Percentiles rank a stretch among this genome's conserved stretches.
phyloP scores from a whole-genome alignment of 164 flowering plant species.

The Chloranthus sessilifolius region DNA sequence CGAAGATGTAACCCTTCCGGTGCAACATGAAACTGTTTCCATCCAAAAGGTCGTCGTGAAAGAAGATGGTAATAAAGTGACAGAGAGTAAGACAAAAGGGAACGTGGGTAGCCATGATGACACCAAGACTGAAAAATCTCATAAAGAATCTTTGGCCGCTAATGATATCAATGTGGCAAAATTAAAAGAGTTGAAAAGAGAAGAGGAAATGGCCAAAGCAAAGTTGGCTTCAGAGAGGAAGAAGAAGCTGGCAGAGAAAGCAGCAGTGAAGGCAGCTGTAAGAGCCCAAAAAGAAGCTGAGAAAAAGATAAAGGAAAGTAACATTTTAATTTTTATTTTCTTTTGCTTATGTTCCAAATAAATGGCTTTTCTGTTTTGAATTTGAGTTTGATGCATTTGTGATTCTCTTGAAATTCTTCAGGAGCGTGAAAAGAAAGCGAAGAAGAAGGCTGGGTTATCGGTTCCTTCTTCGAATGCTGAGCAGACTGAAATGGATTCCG shows the following conservation, averaged over 20 bases:
- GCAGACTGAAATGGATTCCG: constrained; percentile 26
- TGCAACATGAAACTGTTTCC: constrained; percentile 21
- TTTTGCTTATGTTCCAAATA: background rate
- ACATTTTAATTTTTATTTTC: constrained; percentile 6
- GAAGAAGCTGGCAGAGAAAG: constrained; percentile 37
- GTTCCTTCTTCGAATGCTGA: constrained; percentile 24
- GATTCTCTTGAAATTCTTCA: constrained; percentile 21
- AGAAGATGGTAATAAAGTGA: constrained; percentile 28
- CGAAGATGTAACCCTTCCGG: constrained; percentile 43
- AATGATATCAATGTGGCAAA: constrained; percentile 46
- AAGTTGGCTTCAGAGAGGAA: constrained; percentile 60
- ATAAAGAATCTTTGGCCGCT: constrained; percentile 22
- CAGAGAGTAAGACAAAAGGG: constrained; percentile 14
- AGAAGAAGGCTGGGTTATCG: constrained; percentile 57
- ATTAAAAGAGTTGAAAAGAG: constrained; percentile 71
- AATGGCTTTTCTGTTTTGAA: no score
- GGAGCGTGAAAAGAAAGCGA: constrained; percentile 80
- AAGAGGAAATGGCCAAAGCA: constrained; percentile 84
- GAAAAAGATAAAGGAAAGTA: constrained; percentile 79
- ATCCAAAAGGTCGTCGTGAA: constrained; percentile 35
- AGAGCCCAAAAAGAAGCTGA: constrained; percentile 92
- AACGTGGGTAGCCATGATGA: constrained; percentile 31
- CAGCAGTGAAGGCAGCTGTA: constrained; percentile 62
- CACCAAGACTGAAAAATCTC: constrained; percentile 31
- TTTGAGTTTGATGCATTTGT: background rate